Base-by-base conservation (phyloP, 306 rosid species). In the Cucurbita argyrosperma region DNA sequence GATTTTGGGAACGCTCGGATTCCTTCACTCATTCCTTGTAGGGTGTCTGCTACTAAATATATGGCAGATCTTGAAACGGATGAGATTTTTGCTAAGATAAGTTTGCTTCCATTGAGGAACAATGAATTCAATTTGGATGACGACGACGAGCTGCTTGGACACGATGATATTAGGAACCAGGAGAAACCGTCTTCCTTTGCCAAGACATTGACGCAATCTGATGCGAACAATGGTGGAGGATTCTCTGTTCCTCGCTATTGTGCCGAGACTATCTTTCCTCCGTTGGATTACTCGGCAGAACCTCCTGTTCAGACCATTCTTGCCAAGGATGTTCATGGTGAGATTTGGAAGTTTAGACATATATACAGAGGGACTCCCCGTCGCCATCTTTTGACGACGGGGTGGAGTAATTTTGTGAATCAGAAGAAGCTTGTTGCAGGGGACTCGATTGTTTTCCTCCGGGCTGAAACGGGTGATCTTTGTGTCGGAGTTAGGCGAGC, bases 331-430 rank as follows among this genome's bases (percentile, higher is more conserved):
- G 92, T 95, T 77, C 99, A 91, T 51, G 96, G 97, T 3, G 87
- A 85, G 88, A 80, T 84, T 73, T 95, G 96, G 95, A 91, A 87
- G 88, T 95, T 95, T 55, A 91, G 99, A 85, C 99, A 95, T 75
- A 95, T 95, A 21, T 95, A 95, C 70, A 85, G 99, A 80, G 99
- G 99, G 43, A 95, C 99, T 21, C 99, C 99, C 6, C 89, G 99
- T 53, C 89, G 99, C 61, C 99, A 95, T 69, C 96, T 95, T 57
- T 74, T 95, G 83, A 95, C 99, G 18, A 95, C 97, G 2, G 99
- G 99, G 47, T 95, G 99, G 99, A 95, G 97, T 78, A 89, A 87
- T 84, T 95, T 95, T 60, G 99, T 95, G 78, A 95, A 95, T 81
- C 88, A 84, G 63, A 95, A 95, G 87, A 91, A 87, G 81, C 99